Percentiles rank a stretch among this genome's conserved stretches.
Conservation (phyloP, 1,284 basidiomycete species). For the Afroboletus lepidellus region DNA sequence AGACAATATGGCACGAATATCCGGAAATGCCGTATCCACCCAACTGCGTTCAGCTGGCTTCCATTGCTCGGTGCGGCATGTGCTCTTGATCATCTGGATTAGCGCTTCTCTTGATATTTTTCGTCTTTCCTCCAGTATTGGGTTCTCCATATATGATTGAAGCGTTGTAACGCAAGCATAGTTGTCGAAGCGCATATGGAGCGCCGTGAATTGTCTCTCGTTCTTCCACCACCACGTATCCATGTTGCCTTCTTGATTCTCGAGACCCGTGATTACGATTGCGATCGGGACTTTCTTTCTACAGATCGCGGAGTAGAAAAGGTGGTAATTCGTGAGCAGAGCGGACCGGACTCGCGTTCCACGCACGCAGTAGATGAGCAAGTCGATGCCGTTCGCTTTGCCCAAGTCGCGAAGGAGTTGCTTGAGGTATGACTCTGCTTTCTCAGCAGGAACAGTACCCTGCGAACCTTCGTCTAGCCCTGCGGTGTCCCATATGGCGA, state of each 20-base stretch:
- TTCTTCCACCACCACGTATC: conserved; percentile 27
- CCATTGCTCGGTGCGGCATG: conserved; percentile 22
- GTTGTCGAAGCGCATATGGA: conserved; percentile 25
- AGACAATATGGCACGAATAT: conserved; percentile 23
- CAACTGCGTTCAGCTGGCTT: conserved; percentile 20
- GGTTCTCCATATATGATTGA: conserved; percentile 3
- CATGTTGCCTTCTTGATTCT: conserved; percentile 28
- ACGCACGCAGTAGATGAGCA: conserved; percentile 32
- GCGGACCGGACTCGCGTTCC: conserved; percentile 24
- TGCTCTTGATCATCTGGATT: conserved; percentile 17
- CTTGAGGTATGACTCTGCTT: conserved; percentile 23
- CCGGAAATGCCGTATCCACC: conserved; percentile 18
- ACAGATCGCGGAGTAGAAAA: conserved; percentile 31
- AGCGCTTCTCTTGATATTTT: conserved; percentile 15
- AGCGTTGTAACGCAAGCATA: conserved; percentile 33
- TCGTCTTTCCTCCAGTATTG: conserved; percentile 19
- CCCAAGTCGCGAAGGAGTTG: conserved; percentile 20
- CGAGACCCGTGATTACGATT: conserved; percentile 32
- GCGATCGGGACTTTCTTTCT: conserved; percentile 32
- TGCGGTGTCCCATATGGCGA: conserved; percentile 30
- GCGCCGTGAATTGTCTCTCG: conserved; percentile 21
- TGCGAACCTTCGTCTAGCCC: conserved; percentile 29
- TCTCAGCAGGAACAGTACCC: conserved; percentile 24
- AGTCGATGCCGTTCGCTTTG: conserved; percentile 14
- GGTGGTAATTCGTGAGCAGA: conserved; percentile 28